phyloP scores from a whole-genome alignment of 352 stramenopile species.

The Pythium angustatum region DNA sequence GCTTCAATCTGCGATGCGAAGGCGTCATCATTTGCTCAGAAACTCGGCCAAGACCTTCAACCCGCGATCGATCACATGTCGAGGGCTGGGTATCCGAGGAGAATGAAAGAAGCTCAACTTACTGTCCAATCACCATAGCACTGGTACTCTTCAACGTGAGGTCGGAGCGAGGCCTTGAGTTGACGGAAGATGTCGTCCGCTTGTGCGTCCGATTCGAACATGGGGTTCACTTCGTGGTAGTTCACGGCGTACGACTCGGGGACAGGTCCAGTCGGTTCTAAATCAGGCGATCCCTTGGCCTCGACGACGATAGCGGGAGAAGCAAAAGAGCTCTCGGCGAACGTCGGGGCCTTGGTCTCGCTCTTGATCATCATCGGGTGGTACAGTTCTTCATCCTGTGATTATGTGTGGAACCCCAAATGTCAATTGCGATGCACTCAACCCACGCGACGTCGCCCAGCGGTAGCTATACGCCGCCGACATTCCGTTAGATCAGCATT shows the following conservation, averaged over 20 bases:
- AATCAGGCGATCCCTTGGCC: conserved; percentile 31
- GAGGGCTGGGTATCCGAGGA: background rate
- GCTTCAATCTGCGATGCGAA: conserved; percentile 51
- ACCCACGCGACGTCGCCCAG: background rate
- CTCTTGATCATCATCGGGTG: conserved; percentile 28
- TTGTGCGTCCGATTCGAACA: conserved; percentile 66
- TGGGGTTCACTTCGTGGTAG: conserved; percentile 70
- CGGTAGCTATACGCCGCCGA: background rate
- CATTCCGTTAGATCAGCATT: background rate
- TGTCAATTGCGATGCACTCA: background rate
- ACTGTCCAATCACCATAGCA: conserved; percentile 63
- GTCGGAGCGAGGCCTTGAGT: conserved; percentile 48
- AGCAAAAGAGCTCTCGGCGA: conserved; percentile 18
- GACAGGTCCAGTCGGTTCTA: conserved; percentile 51
- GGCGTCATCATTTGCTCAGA: conserved; percentile 30
- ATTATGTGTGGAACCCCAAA: conserved; percentile 25
- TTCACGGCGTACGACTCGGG: conserved; percentile 46
- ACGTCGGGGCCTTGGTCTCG: conserved; percentile 24
- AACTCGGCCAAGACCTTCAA: conserved; percentile 24
- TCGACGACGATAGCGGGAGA: conserved; percentile 14
- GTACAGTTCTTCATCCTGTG: conserved; percentile 34
- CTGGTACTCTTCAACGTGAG: conserved; percentile 53
- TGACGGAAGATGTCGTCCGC: conserved; percentile 46
- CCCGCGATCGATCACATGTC: conserved; percentile 7
- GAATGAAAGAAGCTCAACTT: conserved; percentile 28